Percentiles rank a stretch among this genome's conserved stretches.
Conservation (phyloP, 2,329 filamentous ascomycete species). For the Diaporthe vexans region DNA sequence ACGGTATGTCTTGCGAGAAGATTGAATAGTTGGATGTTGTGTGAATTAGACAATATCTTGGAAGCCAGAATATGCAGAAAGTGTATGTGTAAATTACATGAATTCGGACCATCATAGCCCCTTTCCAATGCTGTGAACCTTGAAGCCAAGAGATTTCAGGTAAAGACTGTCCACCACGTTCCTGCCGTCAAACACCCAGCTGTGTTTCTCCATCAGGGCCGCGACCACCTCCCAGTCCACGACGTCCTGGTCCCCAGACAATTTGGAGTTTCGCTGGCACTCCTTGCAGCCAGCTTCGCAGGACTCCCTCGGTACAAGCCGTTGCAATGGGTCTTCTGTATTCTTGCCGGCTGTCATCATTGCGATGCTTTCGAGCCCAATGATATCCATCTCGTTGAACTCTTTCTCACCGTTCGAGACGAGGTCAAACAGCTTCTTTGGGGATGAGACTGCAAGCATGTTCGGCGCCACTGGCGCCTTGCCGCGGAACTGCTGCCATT, state of each 20-base stretch:
- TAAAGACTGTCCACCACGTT: constrained; percentile 40
- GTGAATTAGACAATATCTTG: constrained; percentile 14
- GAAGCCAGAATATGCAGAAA: neutral
- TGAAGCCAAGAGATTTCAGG: constrained; percentile 41
- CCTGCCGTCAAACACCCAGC: constrained; percentile 41
- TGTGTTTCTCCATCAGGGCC: constrained; percentile 41
- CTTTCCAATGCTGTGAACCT: constrained; percentile 42
- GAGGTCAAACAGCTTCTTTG: constrained; percentile 4
- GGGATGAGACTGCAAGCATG: constrained; percentile 19
- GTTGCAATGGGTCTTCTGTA: constrained; percentile 45
- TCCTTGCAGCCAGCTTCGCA: constrained; percentile 36
- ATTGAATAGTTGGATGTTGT: neutral
- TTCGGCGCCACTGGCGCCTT: constrained; percentile 41
- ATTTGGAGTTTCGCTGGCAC: constrained; percentile 32
- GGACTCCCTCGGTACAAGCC: constrained; percentile 30
- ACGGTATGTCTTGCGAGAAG: neutral
- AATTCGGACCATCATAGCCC: constrained; percentile 21
- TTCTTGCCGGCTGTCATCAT: constrained; percentile 12
- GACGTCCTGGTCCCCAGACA: constrained; percentile 36
- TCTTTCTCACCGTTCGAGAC: constrained; percentile 28
- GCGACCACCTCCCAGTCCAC: constrained; percentile 41
- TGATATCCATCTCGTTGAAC: constrained; percentile 48
- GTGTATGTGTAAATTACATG: neutral
- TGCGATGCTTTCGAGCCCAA: constrained; percentile 46
- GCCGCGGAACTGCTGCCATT: constrained; percentile 66